Conservation (phyloP, 805 yeast genomes). For the Candida boleticola region DNA sequence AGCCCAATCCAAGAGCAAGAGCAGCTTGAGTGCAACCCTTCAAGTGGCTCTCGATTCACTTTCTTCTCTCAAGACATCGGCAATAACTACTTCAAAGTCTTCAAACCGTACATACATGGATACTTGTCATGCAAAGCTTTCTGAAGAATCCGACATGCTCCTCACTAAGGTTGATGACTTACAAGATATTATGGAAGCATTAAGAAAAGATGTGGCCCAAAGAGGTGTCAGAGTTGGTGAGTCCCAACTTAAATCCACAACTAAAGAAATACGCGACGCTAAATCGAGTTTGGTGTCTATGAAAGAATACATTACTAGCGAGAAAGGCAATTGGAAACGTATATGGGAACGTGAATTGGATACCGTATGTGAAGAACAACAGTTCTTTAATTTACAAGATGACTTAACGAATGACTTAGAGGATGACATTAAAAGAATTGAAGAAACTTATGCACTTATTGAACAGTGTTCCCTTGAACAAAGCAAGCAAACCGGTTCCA, state of each 20-base stretch:
- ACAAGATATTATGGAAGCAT: constrained; percentile 86
- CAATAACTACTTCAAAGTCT: constrained; percentile 28
- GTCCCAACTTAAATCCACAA: constrained; percentile 65
- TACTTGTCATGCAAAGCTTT: constrained; percentile 66
- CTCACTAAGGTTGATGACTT: constrained; percentile 84
- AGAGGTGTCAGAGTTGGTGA: constrained; percentile 82
- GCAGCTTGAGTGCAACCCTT: background rate
- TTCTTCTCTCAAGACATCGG: background rate
- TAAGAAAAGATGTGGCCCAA: constrained; percentile 87
- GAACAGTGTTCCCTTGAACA: constrained; percentile 81
- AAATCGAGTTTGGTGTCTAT: constrained; percentile 50
- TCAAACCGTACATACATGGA: constrained; percentile 65
- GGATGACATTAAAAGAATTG: constrained; percentile 78
- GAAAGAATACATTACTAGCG: constrained; percentile 61
- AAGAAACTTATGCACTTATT: constrained; percentile 78
- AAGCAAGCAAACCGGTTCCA: constrained; percentile 52
- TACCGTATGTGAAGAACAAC: constrained; percentile 90
- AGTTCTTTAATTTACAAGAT: constrained; percentile 85
- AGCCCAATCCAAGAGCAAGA: constrained; percentile 37
- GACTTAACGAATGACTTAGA: constrained; percentile 75
- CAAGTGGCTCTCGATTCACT: background rate
- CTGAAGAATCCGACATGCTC: constrained; percentile 71
- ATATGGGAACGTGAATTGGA: constrained; percentile 92
- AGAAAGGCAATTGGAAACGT: constrained; percentile 82
- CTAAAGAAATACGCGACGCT: constrained; percentile 63